These are phyloP conservation scores for Pleurotus eryngii DNA, from an alignment of 768 basidiomycete genomes.

Conservation along the genomic window DNA sequence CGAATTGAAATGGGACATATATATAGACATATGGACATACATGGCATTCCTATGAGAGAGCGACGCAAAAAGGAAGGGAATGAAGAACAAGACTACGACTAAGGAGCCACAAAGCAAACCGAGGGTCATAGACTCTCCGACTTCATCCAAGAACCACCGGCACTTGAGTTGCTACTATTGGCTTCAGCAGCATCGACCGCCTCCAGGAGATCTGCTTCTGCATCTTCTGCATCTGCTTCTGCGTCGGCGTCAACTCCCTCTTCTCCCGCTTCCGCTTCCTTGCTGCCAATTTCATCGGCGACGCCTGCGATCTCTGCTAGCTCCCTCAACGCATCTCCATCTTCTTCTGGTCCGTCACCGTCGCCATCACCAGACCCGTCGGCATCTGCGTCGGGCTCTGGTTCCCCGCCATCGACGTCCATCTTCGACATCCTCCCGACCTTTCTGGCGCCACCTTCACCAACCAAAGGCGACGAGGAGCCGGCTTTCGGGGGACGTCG, in stretches of 20 bases:
- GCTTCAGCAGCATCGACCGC: conserved; percentile 51
- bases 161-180: conserved; percentile 28
- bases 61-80: neutral
- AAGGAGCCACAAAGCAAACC: neutral
- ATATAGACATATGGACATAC: too few relatives aligned
- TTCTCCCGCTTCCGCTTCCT: conserved; percentile 10
- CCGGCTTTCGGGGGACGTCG: neutral
- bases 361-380: conserved; percentile 20
- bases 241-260: conserved; percentile 31
- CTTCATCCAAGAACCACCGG: conserved; percentile 19
- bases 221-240: conserved; percentile 26
- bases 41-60: too few relatives aligned
- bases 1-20: too few relatives aligned
- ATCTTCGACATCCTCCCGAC: conserved; percentile 8
- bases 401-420: conserved; percentile 20
- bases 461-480: conserved; percentile 12
- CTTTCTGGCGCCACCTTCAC: conserved; percentile 10
- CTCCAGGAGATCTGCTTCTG: conserved; percentile 47
- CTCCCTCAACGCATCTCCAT: conserved; percentile 7
- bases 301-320: conserved; percentile 18
- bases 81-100: neutral
- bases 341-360: conserved; percentile 10
- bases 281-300: conserved; percentile 24
- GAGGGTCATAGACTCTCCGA: neutral
- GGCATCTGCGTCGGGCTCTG: conserved; percentile 11